Evolutionary conservation across 805 yeast species (phyloP).

Genomic region (Starmerella roubikii): DNA sequence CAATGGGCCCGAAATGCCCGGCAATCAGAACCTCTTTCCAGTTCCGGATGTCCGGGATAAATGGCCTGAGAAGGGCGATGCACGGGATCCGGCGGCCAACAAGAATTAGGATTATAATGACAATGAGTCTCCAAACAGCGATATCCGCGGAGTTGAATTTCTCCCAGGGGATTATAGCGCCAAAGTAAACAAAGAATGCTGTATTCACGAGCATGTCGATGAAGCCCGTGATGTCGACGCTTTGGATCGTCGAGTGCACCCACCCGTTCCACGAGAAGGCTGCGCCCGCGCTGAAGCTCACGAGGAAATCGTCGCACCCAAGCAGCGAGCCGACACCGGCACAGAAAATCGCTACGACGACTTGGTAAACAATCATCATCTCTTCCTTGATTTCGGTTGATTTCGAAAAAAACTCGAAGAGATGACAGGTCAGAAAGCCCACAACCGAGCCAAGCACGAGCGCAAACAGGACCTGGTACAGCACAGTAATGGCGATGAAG

Average conservation of each 20-base stretch:
- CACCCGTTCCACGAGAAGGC: conserved; percentile 65
- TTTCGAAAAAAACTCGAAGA: conserved; percentile 35
- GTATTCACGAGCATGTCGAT: conserved; percentile 52
- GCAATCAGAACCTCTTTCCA: conserved; percentile 59
- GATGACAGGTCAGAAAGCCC: conserved; percentile 39
- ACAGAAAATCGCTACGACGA: conserved; percentile 45
- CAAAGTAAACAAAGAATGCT: conserved; percentile 55
- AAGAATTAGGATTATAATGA: conserved; percentile 25
- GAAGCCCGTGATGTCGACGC: conserved; percentile 50
- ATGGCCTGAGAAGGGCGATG: conserved; percentile 35
- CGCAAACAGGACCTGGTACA: conserved; percentile 35
- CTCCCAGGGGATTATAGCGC: conserved; percentile 59
- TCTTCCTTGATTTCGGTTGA: conserved; percentile 12
- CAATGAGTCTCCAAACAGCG: conserved; percentile 26
- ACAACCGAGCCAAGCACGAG: conserved; percentile 44
- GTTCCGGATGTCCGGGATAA: conserved; percentile 46
- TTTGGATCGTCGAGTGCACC: conserved; percentile 44
- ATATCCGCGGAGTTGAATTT: conserved; percentile 33
- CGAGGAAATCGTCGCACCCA: conserved; percentile 59
- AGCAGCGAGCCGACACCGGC: conserved; percentile 50
- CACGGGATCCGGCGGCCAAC: conserved; percentile 28
- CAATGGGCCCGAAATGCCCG: conserved; percentile 70
- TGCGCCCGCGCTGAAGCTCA: conserved; percentile 61
- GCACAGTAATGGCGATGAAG: conserved; percentile 47
- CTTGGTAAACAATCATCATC: conserved; percentile 34